Evolutionary conservation across 495 filamentous ascomycete genomes (phyloP).

Genomic region (Neurospora hispaniola): DNA sequence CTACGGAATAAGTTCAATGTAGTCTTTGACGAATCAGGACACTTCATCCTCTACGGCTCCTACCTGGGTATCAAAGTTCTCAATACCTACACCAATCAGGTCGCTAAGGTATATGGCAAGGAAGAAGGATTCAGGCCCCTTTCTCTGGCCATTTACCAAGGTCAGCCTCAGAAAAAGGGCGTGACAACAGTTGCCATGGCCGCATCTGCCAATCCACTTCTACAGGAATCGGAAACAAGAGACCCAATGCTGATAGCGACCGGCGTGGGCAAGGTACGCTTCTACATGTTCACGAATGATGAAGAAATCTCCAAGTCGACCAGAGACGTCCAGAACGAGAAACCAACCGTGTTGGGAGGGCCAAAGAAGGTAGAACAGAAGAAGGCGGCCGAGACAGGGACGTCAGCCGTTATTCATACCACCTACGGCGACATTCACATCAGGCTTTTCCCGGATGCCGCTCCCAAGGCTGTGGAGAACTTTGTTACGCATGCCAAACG

Average conservation of each 20-base stretch:
- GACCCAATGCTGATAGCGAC: constrained; percentile 85
- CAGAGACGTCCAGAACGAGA: constrained; percentile 92
- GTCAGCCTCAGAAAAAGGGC: constrained; percentile 82
- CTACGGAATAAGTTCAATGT: constrained; percentile 70
- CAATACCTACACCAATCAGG: constrained; percentile 86
- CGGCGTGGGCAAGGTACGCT: constrained; percentile 78
- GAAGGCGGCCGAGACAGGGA: constrained; percentile 61
- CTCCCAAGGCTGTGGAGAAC: constrained; percentile 96
- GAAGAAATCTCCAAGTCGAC: constrained; percentile 71
- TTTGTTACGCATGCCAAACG: constrained; percentile 83
- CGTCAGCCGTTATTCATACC: constrained; percentile 78
- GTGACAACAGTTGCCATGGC: constrained; percentile 97
- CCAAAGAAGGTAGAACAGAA: constrained; percentile 33
- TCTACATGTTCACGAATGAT: constrained; percentile 97
- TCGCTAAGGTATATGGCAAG: constrained; percentile 76
- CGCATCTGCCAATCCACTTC: constrained; percentile 81
- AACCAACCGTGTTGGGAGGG: constrained; percentile 48
- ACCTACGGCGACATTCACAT: constrained; percentile 92
- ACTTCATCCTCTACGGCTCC: constrained; percentile 92
- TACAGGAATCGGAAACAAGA: constrained; percentile 83
- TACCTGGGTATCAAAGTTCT: constrained; percentile 85
- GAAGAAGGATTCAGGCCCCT: constrained; percentile 82
- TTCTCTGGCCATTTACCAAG: constrained; percentile 85
- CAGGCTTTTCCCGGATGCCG: constrained; percentile 83
- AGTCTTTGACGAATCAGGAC: constrained; percentile 88